Evolutionary conservation across 805 yeast species (phyloP).

Genomic region (Metschnikowia bowlesiae): DNA sequence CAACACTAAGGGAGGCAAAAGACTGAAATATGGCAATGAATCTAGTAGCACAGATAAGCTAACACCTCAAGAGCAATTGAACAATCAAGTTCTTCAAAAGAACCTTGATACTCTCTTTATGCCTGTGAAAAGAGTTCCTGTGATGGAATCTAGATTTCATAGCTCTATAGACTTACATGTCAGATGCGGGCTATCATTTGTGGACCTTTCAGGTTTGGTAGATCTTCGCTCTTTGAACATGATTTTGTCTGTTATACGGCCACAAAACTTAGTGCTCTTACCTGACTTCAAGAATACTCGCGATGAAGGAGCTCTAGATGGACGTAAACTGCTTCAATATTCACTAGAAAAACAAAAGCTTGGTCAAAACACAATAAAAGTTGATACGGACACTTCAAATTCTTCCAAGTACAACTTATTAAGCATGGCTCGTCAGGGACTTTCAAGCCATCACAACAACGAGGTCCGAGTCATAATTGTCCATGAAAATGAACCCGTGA

Average conservation of each 20-base stretch:
- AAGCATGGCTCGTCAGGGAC: constrained; percentile 27
- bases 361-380: constrained; percentile 21
- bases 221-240: constrained; percentile 78
- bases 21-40: constrained; percentile 18
- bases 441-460: constrained; percentile 15
- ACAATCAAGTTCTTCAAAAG: constrained; percentile 36
- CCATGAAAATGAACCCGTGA: constrained; percentile 36
- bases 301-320: constrained; percentile 21
- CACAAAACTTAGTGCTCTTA: constrained; percentile 61
- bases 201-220: constrained; percentile 80
- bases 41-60: constrained; percentile 24
- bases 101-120: constrained; percentile 45
- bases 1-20: constrained; percentile 6
- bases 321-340: constrained; percentile 23
- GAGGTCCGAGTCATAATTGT: constrained; percentile 31
- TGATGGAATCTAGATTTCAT: constrained; percentile 13
- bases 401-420: constrained; percentile 29
- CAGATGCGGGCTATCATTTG: constrained; percentile 66
- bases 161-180: constrained; percentile 36
- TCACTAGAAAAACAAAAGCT: constrained; percentile 30
- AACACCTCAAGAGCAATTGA: constrained; percentile 42
- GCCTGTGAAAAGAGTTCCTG: constrained; percentile 46
- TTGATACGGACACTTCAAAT: constrained; percentile 16
- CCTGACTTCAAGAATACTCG: constrained; percentile 38
- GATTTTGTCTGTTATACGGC: constrained; percentile 74